Conservation (phyloP, 441 rosid genomes). For the Theobroma grandiflorum region DNA sequence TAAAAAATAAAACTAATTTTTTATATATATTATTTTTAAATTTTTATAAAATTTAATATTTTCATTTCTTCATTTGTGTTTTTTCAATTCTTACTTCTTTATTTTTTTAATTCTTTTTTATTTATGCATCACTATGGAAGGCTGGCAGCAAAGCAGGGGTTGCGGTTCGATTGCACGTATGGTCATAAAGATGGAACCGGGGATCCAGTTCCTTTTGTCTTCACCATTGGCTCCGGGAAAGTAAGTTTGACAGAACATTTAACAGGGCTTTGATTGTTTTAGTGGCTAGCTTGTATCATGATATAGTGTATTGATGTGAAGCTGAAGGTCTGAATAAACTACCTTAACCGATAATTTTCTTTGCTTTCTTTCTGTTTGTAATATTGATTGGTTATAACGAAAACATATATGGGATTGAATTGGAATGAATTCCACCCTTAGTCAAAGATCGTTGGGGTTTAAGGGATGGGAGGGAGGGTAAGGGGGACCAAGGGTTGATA, state of each 20-base stretch:
- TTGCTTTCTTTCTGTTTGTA: background rate
- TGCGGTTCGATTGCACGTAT: conserved; percentile 85
- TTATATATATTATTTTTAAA: too few relatives aligned
- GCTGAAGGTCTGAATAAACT: background rate
- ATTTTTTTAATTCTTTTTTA: too few relatives aligned
- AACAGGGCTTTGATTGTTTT: background rate
- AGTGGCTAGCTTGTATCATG: background rate
- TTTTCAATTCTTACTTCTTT: too few relatives aligned
- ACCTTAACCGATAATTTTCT: background rate
- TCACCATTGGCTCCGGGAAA: conserved; percentile 71
- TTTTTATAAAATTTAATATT: too few relatives aligned
- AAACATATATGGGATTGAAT: background rate
- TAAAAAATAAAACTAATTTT: too few relatives aligned
- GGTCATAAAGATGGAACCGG: conserved; percentile 81
- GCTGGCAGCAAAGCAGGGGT: conserved; percentile 85
- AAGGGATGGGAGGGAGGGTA: background rate
- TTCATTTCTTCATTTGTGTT: too few relatives aligned
- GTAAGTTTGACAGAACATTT: conserved; percentile 36
- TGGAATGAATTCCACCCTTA: background rate
- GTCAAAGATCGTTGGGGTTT: background rate
- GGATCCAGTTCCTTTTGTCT: conserved; percentile 75
- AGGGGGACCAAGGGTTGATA: background rate
- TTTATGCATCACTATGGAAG: conserved; percentile 90
- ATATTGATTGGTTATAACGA: background rate
- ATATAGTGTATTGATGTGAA: background rate